These are phyloP conservation scores for Microstegium vimineum DNA, from an alignment of 176 grass and related monocot species.

Conservation along the genomic window DNA sequence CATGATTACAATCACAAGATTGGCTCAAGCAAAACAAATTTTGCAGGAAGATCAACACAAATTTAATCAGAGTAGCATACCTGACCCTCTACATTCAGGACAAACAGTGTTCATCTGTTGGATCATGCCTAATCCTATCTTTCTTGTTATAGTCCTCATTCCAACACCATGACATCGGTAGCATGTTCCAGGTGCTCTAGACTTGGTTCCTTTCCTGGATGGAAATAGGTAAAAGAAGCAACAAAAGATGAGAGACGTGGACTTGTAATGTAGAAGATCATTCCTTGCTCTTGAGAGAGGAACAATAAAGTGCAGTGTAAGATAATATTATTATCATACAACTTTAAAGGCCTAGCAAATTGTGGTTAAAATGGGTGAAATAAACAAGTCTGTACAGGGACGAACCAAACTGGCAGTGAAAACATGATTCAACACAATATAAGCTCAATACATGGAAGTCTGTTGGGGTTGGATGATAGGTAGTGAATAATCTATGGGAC, in stretches of 20 bases:
- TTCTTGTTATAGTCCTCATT: slow-evolving; percentile 60
- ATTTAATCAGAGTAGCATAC: slow-evolving; percentile 22
- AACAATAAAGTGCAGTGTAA: not conserved
- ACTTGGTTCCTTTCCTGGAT: slow-evolving; percentile 73
- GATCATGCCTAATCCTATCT: slow-evolving; percentile 74
- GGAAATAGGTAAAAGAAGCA: slow-evolving; percentile 5
- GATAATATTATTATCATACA: not conserved
- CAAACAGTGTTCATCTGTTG: slow-evolving; percentile 74
- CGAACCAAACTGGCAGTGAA: not conserved
- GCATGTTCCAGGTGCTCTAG: slow-evolving; percentile 58
- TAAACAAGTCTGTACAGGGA: not conserved
- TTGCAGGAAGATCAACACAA: slow-evolving; percentile 8
- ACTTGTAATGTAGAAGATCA: not conserved
- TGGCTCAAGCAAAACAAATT: slow-evolving; percentile 5
- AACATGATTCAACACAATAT: not conserved
- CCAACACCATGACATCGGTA: slow-evolving; percentile 60
- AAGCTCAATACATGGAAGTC: not conserved
- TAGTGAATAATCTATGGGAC: not conserved
- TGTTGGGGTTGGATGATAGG: not conserved
- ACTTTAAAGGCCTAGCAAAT: not conserved
- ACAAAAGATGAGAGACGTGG: not conserved
- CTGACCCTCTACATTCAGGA: slow-evolving; percentile 61
- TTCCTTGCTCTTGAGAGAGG: not conserved
- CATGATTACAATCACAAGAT: slow-evolving; percentile 4
- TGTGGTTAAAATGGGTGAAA: not conserved